Conservation (phyloP, 176 grass and related monocot species). For the Ensete glaucum region DNA sequence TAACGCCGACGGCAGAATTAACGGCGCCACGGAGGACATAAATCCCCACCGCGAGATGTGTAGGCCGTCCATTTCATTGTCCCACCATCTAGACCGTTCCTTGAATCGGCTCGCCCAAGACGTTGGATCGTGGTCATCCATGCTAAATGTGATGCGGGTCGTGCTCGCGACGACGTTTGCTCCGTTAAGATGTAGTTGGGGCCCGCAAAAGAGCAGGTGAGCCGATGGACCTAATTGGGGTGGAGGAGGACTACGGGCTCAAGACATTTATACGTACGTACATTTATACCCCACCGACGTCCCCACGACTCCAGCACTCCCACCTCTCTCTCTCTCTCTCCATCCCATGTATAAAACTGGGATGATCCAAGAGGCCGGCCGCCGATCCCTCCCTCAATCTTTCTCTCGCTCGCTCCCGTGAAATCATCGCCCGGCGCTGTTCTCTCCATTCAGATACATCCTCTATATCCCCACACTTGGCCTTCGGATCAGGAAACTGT, state of each 20-base stretch:
- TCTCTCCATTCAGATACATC: neutral
- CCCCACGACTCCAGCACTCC: neutral
- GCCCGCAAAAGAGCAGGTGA: neutral
- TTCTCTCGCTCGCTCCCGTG: neutral
- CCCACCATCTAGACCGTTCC: too few relatives aligned
- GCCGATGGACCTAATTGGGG: neutral
- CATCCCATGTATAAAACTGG: neutral
- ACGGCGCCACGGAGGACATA: too few relatives aligned
- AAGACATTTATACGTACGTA: conserved; percentile 2
- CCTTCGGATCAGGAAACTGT: neutral
- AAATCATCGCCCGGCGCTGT: neutral
- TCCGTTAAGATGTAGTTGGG: too few relatives aligned
- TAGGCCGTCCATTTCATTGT: too few relatives aligned
- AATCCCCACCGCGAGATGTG: too few relatives aligned
- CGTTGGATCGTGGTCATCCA: too few relatives aligned
- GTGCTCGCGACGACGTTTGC: too few relatives aligned
- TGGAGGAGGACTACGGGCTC: too few relatives aligned
- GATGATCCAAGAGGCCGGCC: neutral
- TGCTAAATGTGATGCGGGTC: too few relatives aligned
- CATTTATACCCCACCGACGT: conserved; percentile 23
- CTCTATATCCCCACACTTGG: neutral
- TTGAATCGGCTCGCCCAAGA: too few relatives aligned
- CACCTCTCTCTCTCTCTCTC: neutral
- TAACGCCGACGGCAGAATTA: too few relatives aligned
- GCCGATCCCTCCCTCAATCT: neutral